Base-by-base conservation (phyloP, 1,284 basidiomycete species). In the Neonothopanus nambi region DNA sequence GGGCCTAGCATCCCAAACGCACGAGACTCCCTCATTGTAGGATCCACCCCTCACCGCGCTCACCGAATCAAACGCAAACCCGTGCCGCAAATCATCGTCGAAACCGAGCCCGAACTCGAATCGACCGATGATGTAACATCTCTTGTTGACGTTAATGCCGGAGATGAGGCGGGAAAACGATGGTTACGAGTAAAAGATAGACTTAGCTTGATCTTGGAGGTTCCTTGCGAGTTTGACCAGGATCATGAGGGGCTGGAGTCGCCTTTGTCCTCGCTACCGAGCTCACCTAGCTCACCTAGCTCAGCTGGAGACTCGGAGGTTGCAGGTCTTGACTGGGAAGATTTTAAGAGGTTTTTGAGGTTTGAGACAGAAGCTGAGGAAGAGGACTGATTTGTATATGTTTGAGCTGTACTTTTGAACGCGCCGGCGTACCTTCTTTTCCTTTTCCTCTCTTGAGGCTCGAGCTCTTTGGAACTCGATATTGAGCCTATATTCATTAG, bases 1-100 rank as follows among this genome's bases (percentile, higher is more conserved):
- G 15, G 37, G 9, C 41, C 37, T 15, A 36, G 43, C n/a, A 35
- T 55, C n/a, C 28, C 21, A 37, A 52, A 48, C 26, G 40, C 57
- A 1, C 54, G 57, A 9, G 57, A 59, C 21, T 59, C 57, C 18
- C 40, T 54, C 21, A 45, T 59, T 6, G 42, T 53, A 17, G 35
- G 38, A n/a, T 41, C 48, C n/a, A 49, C 54, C 21, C 51, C 55
- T 21, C 50, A 52, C 35, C 43, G 51, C 5, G 33, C 21, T 18
- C 52, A 54, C 24, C 48, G 43, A 40, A 48, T 59, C n/a, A 56
- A 54, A 38, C 51, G 57, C 3, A 59, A 59, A 46, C 57, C 57
- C 13, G 57, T 59, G 5, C 57, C 57, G 24, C 45, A 56, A 20
- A 20, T 59, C 17, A 40, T 18, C 35, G 42, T 39, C 11, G 41